Evolutionary conservation across 2,329 filamentous ascomycete species (phyloP), one percentile per base, ranked within the genome.

Genomic region (Diaporthe vaccinii): DNA sequence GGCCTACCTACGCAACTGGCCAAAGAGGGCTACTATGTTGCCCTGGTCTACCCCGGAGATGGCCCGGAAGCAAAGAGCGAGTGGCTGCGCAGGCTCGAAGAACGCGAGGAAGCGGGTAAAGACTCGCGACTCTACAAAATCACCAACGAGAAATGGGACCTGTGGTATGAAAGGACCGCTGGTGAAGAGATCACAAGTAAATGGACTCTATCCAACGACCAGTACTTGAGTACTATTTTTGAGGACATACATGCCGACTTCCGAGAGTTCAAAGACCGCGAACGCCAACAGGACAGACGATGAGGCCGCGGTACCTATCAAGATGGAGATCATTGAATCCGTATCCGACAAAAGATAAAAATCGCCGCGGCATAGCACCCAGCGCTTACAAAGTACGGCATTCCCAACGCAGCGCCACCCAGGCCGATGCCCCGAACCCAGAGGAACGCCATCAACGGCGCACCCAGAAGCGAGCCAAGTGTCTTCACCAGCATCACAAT

Each of bases 401-500:
- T 74, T 0, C 85, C 86, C 41, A 86, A 76, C 4, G 81, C 80
- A 10, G 75, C 77, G 14, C 82, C 83, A 1, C 84, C 84, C 0
- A 83, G 76, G 0, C 80, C 79, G 20, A 89, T 85, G 3, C 86
- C 87, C n/a, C 78, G 78, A 7, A 88, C 84, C 87, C 87, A 89
- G 3, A 87, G 72, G 1, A 81, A 76, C 4, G 86, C 86, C 86
- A 89, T 88, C 12, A 86, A 77, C 0, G 86, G 86, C 2, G 86
- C 86, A 0, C 87, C 87, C 0, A 89, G 74, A 14, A 89, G 81
- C 9, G 87, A 87, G 4, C 87, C 87, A 0, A 86, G 80, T 0
- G 87, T 87, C 79, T 87, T 87, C 2, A 87, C 82, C 78, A 89
- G 82, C 86, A 89, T 89, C 20, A 87, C 86, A n/a, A 89, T 84